Percentiles rank a stretch among this genome's conserved stretches.
Evolutionary conservation across 169 alveolate species (phyloP).

Genomic region (Plasmodium ovale): DNA sequence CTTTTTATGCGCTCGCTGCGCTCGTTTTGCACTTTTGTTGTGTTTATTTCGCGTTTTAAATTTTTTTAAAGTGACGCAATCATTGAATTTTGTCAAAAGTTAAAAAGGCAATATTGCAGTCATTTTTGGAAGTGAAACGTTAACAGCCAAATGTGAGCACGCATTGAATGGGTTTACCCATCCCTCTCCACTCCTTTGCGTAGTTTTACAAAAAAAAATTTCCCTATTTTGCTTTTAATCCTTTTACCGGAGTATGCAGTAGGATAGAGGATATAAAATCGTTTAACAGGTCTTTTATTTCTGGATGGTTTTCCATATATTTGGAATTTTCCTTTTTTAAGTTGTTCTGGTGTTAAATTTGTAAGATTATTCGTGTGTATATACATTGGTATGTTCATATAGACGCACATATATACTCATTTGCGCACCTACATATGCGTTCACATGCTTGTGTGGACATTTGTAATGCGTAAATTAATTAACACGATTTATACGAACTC

Average conservation of each 20-base stretch:
- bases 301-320: slow-evolving; percentile 74
- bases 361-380: neutral
- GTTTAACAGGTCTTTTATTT: slow-evolving; percentile 42
- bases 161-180: too few relatives aligned
- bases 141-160: too few relatives aligned
- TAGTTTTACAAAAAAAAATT: neutral
- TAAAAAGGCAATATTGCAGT: too few relatives aligned
- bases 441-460: slow-evolving; percentile 2
- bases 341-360: slow-evolving; percentile 18
- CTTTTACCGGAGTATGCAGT: slow-evolving; percentile 69
- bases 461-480: neutral
- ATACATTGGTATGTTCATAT: neutral
- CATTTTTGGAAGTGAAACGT: too few relatives aligned
- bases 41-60: too few relatives aligned
- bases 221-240: neutral
- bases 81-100: too few relatives aligned
- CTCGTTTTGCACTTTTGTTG: too few relatives aligned
- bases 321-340: slow-evolving; percentile 67
- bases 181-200: neutral
- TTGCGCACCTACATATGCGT: slow-evolving; percentile 1
- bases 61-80: too few relatives aligned
- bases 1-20: too few relatives aligned
- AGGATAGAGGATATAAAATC: slow-evolving; percentile 69
- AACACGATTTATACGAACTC: neutral
- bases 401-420: neutral